A percentile compares a stretch with the other conserved stretches of the same genome.
These are phyloP conservation scores for Phaeoacremonium minimum DNA, from an alignment of 2,329 filamentous ascomycete genomes.

Conservation along the genomic window DNA sequence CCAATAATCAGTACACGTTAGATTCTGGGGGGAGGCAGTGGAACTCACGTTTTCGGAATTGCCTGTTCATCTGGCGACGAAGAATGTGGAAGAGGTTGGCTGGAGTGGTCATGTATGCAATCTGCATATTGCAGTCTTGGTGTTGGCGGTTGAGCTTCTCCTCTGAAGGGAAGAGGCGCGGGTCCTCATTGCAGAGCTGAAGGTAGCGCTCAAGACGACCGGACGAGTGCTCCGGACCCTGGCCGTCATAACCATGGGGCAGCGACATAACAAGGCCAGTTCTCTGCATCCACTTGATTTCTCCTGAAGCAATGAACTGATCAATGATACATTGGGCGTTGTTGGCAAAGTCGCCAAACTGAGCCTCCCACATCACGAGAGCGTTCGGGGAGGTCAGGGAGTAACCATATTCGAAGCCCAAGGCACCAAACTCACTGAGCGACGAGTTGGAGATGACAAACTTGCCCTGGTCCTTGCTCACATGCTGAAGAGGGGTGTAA, in stretches of 20 bases:
- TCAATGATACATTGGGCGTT: slow-evolving; percentile 99
- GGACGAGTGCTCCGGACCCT: slow-evolving; percentile 97
- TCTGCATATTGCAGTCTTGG: slow-evolving; percentile 99
- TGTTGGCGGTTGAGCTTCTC: slow-evolving; percentile 95
- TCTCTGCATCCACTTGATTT: slow-evolving; percentile 98
- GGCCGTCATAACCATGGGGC: slow-evolving; percentile 95
- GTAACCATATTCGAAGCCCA: slow-evolving; percentile 98
- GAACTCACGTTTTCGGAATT: slow-evolving; percentile 94
- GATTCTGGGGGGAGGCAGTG: slow-evolving; percentile 1
- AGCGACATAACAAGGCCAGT: slow-evolving; percentile 94
- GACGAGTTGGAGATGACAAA: slow-evolving; percentile 98
- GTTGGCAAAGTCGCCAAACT: slow-evolving; percentile 99
- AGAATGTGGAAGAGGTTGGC: slow-evolving; percentile 96
- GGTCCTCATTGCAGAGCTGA: slow-evolving; percentile 96
- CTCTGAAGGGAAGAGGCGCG: slow-evolving; percentile 79
- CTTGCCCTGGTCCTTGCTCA: slow-evolving; percentile 87
- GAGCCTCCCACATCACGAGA: slow-evolving; percentile 98
- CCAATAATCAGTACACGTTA: slow-evolving; percentile 14
- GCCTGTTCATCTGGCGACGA: slow-evolving; percentile 95
- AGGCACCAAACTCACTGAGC: slow-evolving; percentile 62
- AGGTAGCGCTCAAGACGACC: slow-evolving; percentile 96
- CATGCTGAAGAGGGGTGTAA: slow-evolving; percentile 85
- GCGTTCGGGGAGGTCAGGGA: slow-evolving; percentile 95
- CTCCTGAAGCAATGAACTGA: slow-evolving; percentile 96
- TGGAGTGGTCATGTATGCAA: slow-evolving; percentile 94